Base-by-base conservation (phyloP, 1,139 yeast genomes). In the Candida dubliniensis region DNA sequence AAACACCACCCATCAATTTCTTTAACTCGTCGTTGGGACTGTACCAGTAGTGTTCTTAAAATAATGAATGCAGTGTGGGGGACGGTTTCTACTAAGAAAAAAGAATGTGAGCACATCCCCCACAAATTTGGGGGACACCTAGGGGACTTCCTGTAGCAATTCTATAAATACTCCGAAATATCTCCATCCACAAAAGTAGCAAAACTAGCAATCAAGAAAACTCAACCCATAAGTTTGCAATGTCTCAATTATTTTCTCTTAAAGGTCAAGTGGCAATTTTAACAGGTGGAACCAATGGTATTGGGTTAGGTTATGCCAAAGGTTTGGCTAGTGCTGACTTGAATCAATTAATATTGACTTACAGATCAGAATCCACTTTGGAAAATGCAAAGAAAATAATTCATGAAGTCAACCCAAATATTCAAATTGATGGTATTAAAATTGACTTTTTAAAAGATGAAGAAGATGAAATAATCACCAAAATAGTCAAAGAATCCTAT, bases 211-310 rank as follows among this genome's bases (percentile, higher is more conserved):
- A 18, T 5, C 23, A 18, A 18, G 23, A 18, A 18, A 18, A 18
- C 23, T 18, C 23, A 5, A 18, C 23, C 3, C 23, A 18, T 18
- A 18, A 18, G 23, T 5, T 18, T 18, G 23, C 12, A 15, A 40
- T 38, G 30, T 45, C 38, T 30, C 49, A 18, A 11, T 52, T 63
- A 39, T 66, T 66, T 47, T 63, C 69, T 15, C 59, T 66, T 45
- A 58, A 63, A 47, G 64, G 64, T n/a, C 62, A 63, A 48, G 71
- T 66, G 30, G 67, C 70, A 2, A 49, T 66, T 14, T 52, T 66
- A 35, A 66, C 71, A 5, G 70, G 71, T n/a, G 69, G 69, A 4
- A 61, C 68, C 23, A 56, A 63, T 47, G 71, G 71, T 23, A 66
- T 66, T 45, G 71, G 71, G 2, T 57, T 63, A 45, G 69, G 68